Base-by-base conservation (phyloP, 1,139 yeast species). In the Pichia sp. region DNA sequence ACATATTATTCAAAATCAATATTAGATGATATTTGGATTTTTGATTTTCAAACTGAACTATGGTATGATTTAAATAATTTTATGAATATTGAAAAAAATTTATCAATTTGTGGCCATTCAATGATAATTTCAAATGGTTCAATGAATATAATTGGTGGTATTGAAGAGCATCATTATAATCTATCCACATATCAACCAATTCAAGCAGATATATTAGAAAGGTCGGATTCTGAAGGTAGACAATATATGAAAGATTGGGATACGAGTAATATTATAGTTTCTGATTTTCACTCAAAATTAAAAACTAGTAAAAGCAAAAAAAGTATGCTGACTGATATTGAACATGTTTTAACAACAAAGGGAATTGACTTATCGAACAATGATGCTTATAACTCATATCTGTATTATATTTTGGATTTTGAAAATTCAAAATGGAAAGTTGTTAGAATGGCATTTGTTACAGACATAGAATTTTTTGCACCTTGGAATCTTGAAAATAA, bases 11-110 rank as follows among this genome's bases (percentile, higher is more conserved):
- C 67, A n/a, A 54, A 50, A 16, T 60, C 65, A 18, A 68, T 76
- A 9, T 63, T 67, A 42, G 77, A 78, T 27, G 81, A 76, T 58
- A 58, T 71, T 58, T 77, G 82, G 82, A 66, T 70, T 64, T 77
- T 74, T 57, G 73, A 73, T 55, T 57, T 76, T 34, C 69, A 67
- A 34, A 59, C 65, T 1, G 76, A 73, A 52, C 57, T 60, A 2
- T 77, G 82, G 82, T 49, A 58, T 10, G 52, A 59, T 31, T 42
- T 59, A 4, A 46, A 51, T 8, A 49, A 60, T 2, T 54, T 36
- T 43, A 31, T 50, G n/a, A 43, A 48, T 13, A 39, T 53, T 3
- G 45, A 48, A 19, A 47, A 52, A 5, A 54, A 52, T 9, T 48
- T 60, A 16, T 47, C 52, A 39, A 34, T 62, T 14, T 65, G 69